These are phyloP conservation scores for Pleurotus pulmonarius DNA, from an alignment of 768 basidiomycete species.

Conservation along the genomic window DNA sequence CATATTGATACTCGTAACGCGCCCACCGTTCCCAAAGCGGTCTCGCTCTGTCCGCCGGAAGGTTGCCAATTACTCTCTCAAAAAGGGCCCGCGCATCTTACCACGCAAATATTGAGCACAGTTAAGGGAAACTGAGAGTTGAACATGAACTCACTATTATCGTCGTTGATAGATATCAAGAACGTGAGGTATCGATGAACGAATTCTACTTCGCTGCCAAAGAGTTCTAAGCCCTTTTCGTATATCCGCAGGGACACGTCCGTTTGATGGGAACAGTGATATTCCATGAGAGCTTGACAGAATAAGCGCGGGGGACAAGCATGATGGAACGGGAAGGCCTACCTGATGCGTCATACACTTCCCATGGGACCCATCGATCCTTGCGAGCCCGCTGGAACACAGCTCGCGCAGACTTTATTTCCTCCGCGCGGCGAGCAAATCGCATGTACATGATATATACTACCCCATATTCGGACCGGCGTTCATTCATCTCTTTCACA, in stretches of 20 bases:
- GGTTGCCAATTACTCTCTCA: constrained; percentile 79
- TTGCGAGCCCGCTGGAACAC: constrained; percentile 83
- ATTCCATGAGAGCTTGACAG: constrained; percentile 82
- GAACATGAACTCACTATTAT: constrained; percentile 67
- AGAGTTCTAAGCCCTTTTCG: constrained; percentile 85
- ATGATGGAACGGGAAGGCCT: constrained; percentile 13
- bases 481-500: constrained; percentile 50
- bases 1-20: constrained; percentile 91
- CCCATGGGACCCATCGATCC: constrained; percentile 78
- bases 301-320: constrained; percentile 8
- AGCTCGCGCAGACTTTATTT: constrained; percentile 70
- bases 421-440: constrained; percentile 85
- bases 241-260: constrained; percentile 87
- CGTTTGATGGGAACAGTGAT: constrained; percentile 79
- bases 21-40: constrained; percentile 97
- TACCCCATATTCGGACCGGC: constrained; percentile 68
- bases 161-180: constrained; percentile 91
- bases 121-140: neutral
- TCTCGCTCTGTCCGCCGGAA: constrained; percentile 73
- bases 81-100: constrained; percentile 95
- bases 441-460: constrained; percentile 93
- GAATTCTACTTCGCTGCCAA: constrained; percentile 79
- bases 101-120: neutral
- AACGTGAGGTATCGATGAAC: constrained; percentile 89
- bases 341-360: constrained; percentile 93